These are phyloP conservation scores for Sutorius australiensis DNA, from an alignment of 768 basidiomycete species.

Conservation along the genomic window DNA sequence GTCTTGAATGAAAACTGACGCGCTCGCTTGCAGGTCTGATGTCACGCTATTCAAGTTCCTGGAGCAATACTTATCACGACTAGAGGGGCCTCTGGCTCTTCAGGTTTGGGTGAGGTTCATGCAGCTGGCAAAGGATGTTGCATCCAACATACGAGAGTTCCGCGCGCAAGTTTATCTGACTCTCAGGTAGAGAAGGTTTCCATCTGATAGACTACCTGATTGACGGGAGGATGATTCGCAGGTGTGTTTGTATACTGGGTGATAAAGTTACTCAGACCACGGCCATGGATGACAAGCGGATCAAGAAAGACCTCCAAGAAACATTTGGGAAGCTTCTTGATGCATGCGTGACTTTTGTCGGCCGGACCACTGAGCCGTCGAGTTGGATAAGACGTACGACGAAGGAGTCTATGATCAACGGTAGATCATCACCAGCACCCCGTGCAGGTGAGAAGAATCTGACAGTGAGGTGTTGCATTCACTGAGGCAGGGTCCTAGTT, in stretches of 20 bases:
- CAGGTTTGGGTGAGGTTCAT: slow-evolving; percentile 88
- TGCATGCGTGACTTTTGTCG: slow-evolving; percentile 66
- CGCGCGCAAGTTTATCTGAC: slow-evolving; percentile 68
- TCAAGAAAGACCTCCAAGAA: slow-evolving; percentile 92
- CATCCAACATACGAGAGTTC: slow-evolving; percentile 61
- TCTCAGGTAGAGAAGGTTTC: slow-evolving; percentile 53
- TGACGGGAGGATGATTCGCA: slow-evolving; percentile 27
- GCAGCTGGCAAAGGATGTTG: slow-evolving; percentile 73
- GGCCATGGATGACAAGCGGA: slow-evolving; percentile 83
- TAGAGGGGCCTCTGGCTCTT: slow-evolving; percentile 88
- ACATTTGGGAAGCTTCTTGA: slow-evolving; percentile 84
- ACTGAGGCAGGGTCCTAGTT: slow-evolving; percentile 8
- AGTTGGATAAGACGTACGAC: slow-evolving; percentile 74
- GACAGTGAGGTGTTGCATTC: neutral
- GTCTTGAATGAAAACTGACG: neutral
- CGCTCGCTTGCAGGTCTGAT: slow-evolving; percentile 56
- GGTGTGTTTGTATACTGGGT: slow-evolving; percentile 72
- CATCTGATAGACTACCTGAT: neutral
- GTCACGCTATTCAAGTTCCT: slow-evolving; percentile 77
- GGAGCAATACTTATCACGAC: slow-evolving; percentile 73
- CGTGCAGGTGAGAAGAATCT: slow-evolving; percentile 42
- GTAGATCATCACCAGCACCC: slow-evolving; percentile 66
- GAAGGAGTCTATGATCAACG: slow-evolving; percentile 64
- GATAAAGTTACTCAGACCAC: slow-evolving; percentile 87
- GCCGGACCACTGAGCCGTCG: slow-evolving; percentile 67